Evolutionary conservation across 169 alveolate genomes (phyloP).

Genomic region (Eimeria necatrix): DNA sequence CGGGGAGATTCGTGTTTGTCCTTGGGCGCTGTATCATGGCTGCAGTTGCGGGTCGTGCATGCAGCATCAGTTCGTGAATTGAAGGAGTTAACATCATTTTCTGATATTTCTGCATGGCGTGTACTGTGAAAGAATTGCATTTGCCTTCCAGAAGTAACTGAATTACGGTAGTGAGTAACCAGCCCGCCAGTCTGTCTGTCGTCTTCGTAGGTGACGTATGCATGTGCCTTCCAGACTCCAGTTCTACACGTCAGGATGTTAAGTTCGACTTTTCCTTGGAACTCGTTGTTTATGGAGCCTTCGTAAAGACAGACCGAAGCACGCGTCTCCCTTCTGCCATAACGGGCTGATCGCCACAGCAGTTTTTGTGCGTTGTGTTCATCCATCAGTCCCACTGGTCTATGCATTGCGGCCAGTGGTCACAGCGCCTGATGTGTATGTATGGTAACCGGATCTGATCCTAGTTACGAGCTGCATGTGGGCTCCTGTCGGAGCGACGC

Average conservation of each 20-base stretch:
- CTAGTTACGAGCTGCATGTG: too few species aligned
- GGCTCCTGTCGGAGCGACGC: too few species aligned
- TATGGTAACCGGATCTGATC: too few species aligned
- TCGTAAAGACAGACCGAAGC: too few species aligned
- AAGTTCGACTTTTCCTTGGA: neutral
- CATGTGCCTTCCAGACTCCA: neutral
- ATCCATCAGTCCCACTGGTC: conserved; percentile 6
- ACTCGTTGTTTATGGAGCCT: too few species aligned
- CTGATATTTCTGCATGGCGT: neutral
- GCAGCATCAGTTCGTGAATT: neutral
- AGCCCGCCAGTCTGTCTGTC: neutral
- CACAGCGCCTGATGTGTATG: neutral
- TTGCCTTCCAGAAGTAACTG: neutral
- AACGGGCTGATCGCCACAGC: neutral
- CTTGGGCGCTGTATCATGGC: neutral
- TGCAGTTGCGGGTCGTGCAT: neutral
- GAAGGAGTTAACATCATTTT: neutral
- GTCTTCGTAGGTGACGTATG: neutral
- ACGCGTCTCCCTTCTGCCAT: too few species aligned
- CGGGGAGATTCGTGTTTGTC: too few species aligned
- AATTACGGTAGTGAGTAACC: neutral
- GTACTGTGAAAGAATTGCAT: neutral
- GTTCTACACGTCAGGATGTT: neutral
- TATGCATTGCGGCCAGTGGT: conserved; percentile 14
- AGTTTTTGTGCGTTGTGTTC: neutral